These are phyloP conservation scores for Cutaneotrichosporon sp. DNA, from an alignment of 1,284 basidiomycete genomes.

Conservation along the genomic window DNA sequence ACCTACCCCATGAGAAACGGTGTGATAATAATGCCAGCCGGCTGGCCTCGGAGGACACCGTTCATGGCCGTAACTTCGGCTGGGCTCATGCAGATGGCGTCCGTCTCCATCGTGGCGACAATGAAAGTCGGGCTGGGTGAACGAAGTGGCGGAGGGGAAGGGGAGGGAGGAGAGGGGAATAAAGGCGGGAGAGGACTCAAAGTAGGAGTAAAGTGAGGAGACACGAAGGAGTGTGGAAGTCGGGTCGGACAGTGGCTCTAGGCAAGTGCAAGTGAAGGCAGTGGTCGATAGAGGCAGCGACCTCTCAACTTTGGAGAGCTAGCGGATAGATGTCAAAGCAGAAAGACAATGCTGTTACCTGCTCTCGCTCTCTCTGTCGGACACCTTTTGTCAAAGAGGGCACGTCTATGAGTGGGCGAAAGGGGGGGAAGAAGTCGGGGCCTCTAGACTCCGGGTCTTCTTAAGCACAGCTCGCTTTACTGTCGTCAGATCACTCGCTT, in stretches of 20 bases:
- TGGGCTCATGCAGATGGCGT: background rate
- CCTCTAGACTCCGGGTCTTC: background rate
- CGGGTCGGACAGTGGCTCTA: background rate
- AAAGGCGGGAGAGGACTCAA: background rate
- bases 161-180: background rate
- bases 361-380: background rate
- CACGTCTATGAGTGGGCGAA: background rate
- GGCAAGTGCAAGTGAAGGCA: background rate
- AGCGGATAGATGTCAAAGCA: slow-evolving; percentile 1
- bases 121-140: too few relatives aligned
- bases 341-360: background rate
- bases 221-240: background rate
- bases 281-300: background rate
- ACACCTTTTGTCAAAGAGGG: background rate
- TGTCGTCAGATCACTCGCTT: background rate
- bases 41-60: background rate
- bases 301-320: background rate
- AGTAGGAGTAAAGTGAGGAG: too few relatives aligned
- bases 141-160: background rate
- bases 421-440: background rate
- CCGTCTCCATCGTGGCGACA: background rate
- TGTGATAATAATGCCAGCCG: slow-evolving; percentile 2
- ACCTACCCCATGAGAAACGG: slow-evolving; percentile 17
- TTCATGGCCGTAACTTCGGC: slow-evolving; percentile 1
- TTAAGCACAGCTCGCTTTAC: background rate